A percentile compares a stretch with the other conserved stretches of the same genome.
Conservation (phyloP, 768 basidiomycete species). For the Suillus plorans region DNA sequence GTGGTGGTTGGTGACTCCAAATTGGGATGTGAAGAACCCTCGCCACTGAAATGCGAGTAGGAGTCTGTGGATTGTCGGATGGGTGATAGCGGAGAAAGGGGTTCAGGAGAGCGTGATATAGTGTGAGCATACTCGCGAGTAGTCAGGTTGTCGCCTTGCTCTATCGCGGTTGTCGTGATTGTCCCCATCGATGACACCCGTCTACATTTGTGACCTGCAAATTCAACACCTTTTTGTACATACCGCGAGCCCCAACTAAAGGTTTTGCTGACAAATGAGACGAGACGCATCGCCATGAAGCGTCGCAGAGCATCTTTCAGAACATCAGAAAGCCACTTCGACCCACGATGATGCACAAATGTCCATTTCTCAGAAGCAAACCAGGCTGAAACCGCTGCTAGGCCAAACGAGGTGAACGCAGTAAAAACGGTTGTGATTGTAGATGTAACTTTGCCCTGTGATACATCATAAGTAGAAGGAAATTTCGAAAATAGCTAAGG, state of each 20-base stretch:
- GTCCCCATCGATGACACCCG: slow-evolving; percentile 6
- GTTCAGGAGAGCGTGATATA: slow-evolving; percentile 7
- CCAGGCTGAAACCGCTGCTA: slow-evolving; percentile 71
- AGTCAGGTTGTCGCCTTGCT: slow-evolving; percentile 4
- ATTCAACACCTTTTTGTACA: slow-evolving; percentile 5
- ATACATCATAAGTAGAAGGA: neutral
- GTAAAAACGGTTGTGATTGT: slow-evolving; percentile 72
- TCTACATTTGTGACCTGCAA: slow-evolving; percentile 6
- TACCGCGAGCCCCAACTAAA: slow-evolving; percentile 1
- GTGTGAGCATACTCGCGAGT: slow-evolving; percentile 1
- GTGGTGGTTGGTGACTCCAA: neutral
- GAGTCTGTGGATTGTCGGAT: slow-evolving; percentile 7
- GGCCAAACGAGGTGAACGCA: slow-evolving; percentile 68
- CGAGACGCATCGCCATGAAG: slow-evolving; percentile 32
- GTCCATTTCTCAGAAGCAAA: slow-evolving; percentile 70
- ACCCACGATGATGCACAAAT: slow-evolving; percentile 59
- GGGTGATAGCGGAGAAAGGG: slow-evolving; percentile 4
- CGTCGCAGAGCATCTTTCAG: slow-evolving; percentile 44
- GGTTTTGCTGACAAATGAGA: slow-evolving; percentile 10
- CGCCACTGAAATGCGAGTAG: neutral
- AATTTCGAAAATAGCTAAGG: neutral
- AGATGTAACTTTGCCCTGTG: slow-evolving; percentile 53
- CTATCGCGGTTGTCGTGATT: slow-evolving; percentile 4
- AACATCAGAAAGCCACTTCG: slow-evolving; percentile 70
- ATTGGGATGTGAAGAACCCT: neutral